A percentile compares a stretch with the other conserved stretches of the same genome.
Evolutionary conservation across 768 basidiomycete genomes (phyloP).

Genomic region (Hygrophoropsis aurantiaca): DNA sequence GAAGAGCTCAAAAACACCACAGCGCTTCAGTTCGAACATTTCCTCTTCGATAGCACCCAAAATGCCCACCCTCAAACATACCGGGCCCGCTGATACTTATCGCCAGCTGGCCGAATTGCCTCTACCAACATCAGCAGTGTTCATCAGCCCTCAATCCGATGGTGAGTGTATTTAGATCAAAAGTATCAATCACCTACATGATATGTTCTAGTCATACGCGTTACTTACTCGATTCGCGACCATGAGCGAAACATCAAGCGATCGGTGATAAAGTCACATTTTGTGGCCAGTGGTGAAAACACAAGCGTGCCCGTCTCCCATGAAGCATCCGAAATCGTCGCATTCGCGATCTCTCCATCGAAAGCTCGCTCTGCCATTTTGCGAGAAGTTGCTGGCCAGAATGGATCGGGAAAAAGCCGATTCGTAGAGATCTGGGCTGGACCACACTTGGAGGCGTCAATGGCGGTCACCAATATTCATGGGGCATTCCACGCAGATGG

Average conservation of each 20-base stretch:
- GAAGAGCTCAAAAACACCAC: no score
- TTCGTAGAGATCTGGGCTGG: slow-evolving; percentile 62
- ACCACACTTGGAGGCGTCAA: slow-evolving; percentile 40
- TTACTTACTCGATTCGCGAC: slow-evolving; percentile 49
- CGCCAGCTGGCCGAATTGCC: slow-evolving; percentile 41
- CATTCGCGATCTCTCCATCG: slow-evolving; percentile 43
- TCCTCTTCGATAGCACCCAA: background rate
- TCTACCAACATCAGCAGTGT: slow-evolving; percentile 34
- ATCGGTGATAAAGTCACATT: slow-evolving; percentile 39
- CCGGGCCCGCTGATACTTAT: slow-evolving; percentile 27
- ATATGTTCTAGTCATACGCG: slow-evolving; percentile 37
- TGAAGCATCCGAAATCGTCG: slow-evolving; percentile 36
- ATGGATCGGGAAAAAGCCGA: slow-evolving; percentile 36
- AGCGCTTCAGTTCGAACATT: background rate
- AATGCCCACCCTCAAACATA: slow-evolving; percentile 20
- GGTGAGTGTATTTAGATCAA: background rate
- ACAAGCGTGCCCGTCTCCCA: slow-evolving; percentile 10
- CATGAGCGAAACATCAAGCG: slow-evolving; percentile 50
- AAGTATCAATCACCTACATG: background rate
- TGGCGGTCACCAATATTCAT: slow-evolving; percentile 60
- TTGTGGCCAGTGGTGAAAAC: slow-evolving; percentile 7
- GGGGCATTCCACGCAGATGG: slow-evolving; percentile 65
- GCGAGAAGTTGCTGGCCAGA: slow-evolving; percentile 30
- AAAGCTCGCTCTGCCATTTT: slow-evolving; percentile 45
- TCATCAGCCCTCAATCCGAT: slow-evolving; percentile 24